These are phyloP conservation scores for Glutinoglossum americanum DNA, from an alignment of 495 filamentous ascomycete species.

Conservation along the genomic window DNA sequence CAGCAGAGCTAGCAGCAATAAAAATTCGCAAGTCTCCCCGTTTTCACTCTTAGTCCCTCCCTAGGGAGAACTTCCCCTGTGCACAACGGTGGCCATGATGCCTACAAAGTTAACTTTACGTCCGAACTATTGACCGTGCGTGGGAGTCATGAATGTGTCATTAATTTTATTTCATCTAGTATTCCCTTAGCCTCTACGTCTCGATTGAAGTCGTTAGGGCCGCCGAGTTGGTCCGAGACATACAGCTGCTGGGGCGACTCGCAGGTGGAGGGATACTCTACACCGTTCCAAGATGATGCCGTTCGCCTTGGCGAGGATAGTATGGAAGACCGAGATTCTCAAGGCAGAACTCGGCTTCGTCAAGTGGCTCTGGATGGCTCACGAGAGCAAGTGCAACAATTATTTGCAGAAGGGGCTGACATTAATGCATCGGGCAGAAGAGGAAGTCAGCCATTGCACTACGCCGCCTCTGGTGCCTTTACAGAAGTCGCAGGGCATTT, in stretches of 20 bases:
- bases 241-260: background rate
- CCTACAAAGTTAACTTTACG: background rate
- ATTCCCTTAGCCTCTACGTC: background rate
- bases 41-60: background rate
- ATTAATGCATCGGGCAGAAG: background rate
- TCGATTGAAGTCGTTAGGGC: background rate
- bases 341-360: background rate
- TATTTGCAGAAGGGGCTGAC: background rate
- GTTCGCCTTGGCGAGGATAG: background rate
- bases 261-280: background rate
- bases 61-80: too few species aligned
- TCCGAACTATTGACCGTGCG: background rate
- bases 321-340: background rate
- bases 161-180: background rate
- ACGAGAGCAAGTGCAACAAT: background rate
- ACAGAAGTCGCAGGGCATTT: background rate
- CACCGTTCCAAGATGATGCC: background rate
- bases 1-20: background rate
- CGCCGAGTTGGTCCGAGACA: background rate
- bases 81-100: background rate
- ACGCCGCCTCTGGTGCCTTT: background rate
- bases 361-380: background rate
- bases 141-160: background rate
- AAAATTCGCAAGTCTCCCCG: background rate
- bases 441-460: background rate